phyloP scores from a whole-genome alignment of 495 filamentous ascomycete species.

The Aspergillus avenaceus region DNA sequence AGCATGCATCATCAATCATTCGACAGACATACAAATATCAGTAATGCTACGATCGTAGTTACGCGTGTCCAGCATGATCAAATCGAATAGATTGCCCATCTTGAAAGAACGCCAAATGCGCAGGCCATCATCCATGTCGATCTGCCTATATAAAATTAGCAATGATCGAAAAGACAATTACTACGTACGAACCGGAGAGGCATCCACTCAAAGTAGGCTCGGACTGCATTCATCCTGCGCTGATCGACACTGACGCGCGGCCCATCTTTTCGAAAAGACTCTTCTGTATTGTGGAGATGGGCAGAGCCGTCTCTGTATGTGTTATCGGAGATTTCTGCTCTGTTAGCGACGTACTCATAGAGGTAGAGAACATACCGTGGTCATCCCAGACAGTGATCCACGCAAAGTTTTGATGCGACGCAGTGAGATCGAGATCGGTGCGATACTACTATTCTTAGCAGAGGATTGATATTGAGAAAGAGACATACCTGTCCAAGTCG shows the following conservation, averaged over 20 bases:
- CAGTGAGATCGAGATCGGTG: constrained; percentile 56
- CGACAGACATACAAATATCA: constrained; percentile 22
- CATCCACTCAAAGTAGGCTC: constrained; percentile 73
- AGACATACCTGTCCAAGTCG: constrained; percentile 24
- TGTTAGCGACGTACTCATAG: not conserved
- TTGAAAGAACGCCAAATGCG: constrained; percentile 65
- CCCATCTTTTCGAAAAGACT: constrained; percentile 55
- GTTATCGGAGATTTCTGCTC: constrained; percentile 59
- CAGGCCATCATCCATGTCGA: constrained; percentile 67
- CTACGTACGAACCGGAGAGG: constrained; percentile 24
- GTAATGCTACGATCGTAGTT: constrained; percentile 58
- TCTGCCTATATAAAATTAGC: constrained; percentile 17
- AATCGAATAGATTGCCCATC: constrained; percentile 59
- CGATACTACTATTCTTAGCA: constrained; percentile 43
- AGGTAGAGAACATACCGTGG: constrained; percentile 37
- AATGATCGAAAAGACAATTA: not conserved
- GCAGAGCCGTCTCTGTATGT: constrained; percentile 51
- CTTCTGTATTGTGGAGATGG: constrained; percentile 56
- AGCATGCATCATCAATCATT: not conserved
- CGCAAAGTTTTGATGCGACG: constrained; percentile 53
- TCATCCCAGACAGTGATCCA: constrained; percentile 74
- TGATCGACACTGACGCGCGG: constrained; percentile 56
- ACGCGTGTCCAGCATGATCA: constrained; percentile 67
- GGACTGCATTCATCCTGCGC: constrained; percentile 64
- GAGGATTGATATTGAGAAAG: not conserved